phyloP scores from a whole-genome alignment of 495 filamentous ascomycete genomes.

The Daldinia grandis region DNA sequence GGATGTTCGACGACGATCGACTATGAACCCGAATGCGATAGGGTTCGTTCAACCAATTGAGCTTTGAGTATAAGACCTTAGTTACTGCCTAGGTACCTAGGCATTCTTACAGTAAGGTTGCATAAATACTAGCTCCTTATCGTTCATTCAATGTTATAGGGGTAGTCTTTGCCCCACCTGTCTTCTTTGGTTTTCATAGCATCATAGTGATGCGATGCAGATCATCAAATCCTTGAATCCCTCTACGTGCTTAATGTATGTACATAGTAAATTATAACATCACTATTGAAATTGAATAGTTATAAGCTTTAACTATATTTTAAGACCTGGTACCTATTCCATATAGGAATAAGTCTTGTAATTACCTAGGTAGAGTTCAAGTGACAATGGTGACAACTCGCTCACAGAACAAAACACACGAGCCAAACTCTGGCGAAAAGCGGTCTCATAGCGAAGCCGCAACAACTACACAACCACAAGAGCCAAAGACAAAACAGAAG shows the following conservation, averaged over 20 bases:
- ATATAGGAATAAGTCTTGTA: not conserved
- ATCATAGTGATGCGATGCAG: constrained; percentile 16
- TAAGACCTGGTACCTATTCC: not conserved
- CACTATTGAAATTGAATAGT: not conserved
- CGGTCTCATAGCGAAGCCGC: constrained; percentile 10
- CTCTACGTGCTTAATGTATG: not conserved
- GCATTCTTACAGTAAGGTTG: not conserved
- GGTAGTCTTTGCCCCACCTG: not conserved
- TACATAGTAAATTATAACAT: not conserved
- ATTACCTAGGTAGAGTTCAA: not conserved
- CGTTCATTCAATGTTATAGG: not conserved
- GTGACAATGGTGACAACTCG: constrained; percentile 16
- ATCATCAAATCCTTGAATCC: not conserved
- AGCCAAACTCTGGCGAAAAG: constrained; percentile 7
- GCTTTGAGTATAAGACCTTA: not conserved
- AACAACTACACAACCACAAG: not conserved
- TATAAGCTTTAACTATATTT: not conserved
- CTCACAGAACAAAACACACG: constrained; percentile 8
- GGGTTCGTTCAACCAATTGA: not conserved
- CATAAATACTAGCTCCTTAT: not conserved
- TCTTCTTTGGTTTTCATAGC: not conserved
- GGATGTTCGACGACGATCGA: constrained; percentile 26
- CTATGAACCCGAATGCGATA: constrained; percentile 37
- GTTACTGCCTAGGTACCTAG: no score
- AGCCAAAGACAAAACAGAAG: constrained; percentile 7